These are phyloP conservation scores for Purpureocillium takamizusanense DNA, from an alignment of 2,329 filamentous ascomycete species.

Conservation along the genomic window DNA sequence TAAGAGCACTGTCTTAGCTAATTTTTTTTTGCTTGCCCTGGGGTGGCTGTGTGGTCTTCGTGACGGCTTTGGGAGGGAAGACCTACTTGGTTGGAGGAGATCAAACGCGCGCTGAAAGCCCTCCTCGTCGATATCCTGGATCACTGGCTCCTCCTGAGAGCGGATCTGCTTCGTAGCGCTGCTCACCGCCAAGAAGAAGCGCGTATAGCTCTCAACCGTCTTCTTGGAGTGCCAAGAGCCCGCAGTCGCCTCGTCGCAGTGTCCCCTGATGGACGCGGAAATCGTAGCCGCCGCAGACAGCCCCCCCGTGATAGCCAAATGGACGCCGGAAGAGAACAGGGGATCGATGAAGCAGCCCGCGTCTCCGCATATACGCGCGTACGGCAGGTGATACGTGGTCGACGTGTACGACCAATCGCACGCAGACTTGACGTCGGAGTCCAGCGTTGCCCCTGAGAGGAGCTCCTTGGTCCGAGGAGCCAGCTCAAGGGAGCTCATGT, in stretches of 20 bases:
- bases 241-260: conserved; percentile 26
- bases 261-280: conserved; percentile 24
- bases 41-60: too few species aligned
- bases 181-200: conserved; percentile 27
- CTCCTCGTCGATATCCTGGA: conserved; percentile 31
- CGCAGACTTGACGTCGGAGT: conserved; percentile 27
- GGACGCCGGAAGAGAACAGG: conserved; percentile 37
- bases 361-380: conserved; percentile 33
- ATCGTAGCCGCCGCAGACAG: conserved; percentile 38
- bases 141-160: conserved; percentile 24
- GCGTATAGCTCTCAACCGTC: conserved; percentile 33
- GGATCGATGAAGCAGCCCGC: conserved; percentile 41
- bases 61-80: too few species aligned
- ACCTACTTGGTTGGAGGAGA: conserved; percentile 28
- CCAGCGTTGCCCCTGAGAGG: conserved; percentile 21
- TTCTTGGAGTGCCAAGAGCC: conserved; percentile 34
- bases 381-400: conserved; percentile 27
- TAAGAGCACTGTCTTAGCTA: conserved; percentile 5
- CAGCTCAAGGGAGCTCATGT: conserved; percentile 21
- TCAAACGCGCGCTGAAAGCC: conserved; percentile 33
- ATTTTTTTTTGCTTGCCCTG: too few species aligned
- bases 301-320: conserved; percentile 31
- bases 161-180: conserved; percentile 28
- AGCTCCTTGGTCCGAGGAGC: conserved; percentile 19
- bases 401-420: conserved; percentile 40